These are phyloP conservation scores for Neofusicoccum kwambonambiense DNA, from an alignment of 2,329 filamentous ascomycete genomes.

Conservation along the genomic window DNA sequence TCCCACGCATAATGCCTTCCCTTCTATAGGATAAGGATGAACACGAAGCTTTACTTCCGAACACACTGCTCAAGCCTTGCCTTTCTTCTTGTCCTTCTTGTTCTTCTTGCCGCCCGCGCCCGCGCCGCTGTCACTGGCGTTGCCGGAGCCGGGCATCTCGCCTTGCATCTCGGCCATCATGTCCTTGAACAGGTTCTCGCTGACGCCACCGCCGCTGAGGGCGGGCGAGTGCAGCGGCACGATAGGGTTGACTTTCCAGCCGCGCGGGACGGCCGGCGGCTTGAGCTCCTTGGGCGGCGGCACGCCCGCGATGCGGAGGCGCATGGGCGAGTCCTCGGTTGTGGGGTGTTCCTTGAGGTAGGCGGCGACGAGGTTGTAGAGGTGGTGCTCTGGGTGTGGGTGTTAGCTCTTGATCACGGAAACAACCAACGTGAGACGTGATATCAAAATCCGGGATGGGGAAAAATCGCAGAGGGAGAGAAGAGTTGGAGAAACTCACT, in stretches of 20 bases:
- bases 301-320: slow-evolving; percentile 71
- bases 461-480: background rate
- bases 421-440: no score
- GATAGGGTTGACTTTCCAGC: slow-evolving; percentile 86
- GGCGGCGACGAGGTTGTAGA: slow-evolving; percentile 76
- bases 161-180: slow-evolving; percentile 92
- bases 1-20: no score
- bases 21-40: no score
- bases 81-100: slow-evolving; percentile 39
- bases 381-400: slow-evolving; percentile 68
- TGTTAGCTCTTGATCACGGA: background rate
- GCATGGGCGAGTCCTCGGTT: slow-evolving; percentile 66
- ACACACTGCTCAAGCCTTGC: slow-evolving; percentile 9
- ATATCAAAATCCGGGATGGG: background rate
- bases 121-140: slow-evolving; percentile 25
- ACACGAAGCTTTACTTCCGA: no score
- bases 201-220: slow-evolving; percentile 88
- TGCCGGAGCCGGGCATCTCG: slow-evolving; percentile 30
- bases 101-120: slow-evolving; percentile 29
- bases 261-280: slow-evolving; percentile 68
- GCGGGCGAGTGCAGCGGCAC: slow-evolving; percentile 86
- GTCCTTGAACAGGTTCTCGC: slow-evolving; percentile 91
- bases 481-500: slow-evolving; percentile 49
- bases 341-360: slow-evolving; percentile 79
- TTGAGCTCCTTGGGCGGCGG: slow-evolving; percentile 65